Evolutionary conservation across 164 flowering plant species (phyloP), one percentile per base, ranked within the genome.

Genomic region (Sedum album): DNA sequence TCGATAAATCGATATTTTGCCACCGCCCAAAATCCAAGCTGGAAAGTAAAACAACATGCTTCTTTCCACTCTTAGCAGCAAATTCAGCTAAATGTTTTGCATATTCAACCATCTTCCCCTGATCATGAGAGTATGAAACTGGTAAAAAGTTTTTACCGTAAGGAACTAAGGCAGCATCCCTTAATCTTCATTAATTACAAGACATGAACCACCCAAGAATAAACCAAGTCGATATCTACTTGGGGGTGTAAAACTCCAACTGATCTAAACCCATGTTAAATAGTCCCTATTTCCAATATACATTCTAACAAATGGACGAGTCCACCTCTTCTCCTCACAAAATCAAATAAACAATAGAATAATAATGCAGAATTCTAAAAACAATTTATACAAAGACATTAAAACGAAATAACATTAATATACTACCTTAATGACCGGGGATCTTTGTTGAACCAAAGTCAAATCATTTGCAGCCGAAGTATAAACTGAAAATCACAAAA

Each of bases 101-200:
- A 82, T 82, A 88, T 63, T 87, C 89, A 71, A 86, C 48, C 87
- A 83, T 84, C 95, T 72, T 87, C 28, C 99, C 97, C 97, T 94
- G 86, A 70, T 74, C n/a, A 70, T n/a, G n/a, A n/a, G n/a, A n/a
- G n/a, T n/a, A n/a, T n/a, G n/a, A n/a, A n/a, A n/a, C n/a, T 3
- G 38, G 7, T 35, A 35, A 7, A 35, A 7, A 35, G 38, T 35
- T 3, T 35, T 35, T 35, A 35, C 5, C 3, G 7, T 35, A 35
- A 7, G 38, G 7, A 35, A 35, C 38, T 3, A 35, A 35, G 38
- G 38, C 7, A 35, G 38, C 38, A 35, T 3, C 5, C 38, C 7
- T 35, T 7, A 35, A 3, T 35, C 38, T 35, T 7, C 38, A 35
- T 26, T 60, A 3, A 11, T 21, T 31, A 60, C 25, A 17, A 21